Evolutionary conservation across 2,329 filamentous ascomycete species (phyloP).

Genomic region (Aspergillus intermedius): DNA sequence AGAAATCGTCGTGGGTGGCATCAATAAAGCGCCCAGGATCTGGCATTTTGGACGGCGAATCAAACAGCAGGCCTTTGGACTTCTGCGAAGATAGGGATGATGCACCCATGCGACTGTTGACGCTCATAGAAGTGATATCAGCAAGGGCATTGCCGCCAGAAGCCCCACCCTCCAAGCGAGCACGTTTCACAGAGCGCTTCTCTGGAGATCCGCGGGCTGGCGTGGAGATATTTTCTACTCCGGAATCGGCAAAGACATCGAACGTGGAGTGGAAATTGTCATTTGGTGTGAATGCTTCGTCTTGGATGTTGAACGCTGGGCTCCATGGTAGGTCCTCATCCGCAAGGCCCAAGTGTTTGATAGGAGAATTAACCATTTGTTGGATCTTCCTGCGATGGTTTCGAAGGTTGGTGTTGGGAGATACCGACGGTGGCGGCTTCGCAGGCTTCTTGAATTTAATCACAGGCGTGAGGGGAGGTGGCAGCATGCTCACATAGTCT

Average conservation of each 20-base stretch:
- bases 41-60: constrained; percentile 35
- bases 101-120: constrained; percentile 29
- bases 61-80: constrained; percentile 27
- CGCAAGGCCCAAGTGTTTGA: constrained; percentile 40
- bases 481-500: constrained; percentile 53
- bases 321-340: constrained; percentile 41
- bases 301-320: constrained; percentile 46
- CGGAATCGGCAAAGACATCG: constrained; percentile 49
- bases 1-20: constrained; percentile 38
- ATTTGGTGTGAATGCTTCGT: constrained; percentile 36
- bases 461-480: constrained; percentile 73
- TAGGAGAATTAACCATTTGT: constrained; percentile 73
- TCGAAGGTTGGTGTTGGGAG: constrained; percentile 84
- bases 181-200: constrained; percentile 48
- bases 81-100: constrained; percentile 30
- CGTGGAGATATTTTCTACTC: constrained; percentile 32
- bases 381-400: constrained; percentile 79
- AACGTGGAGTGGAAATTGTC: constrained; percentile 45
- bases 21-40: constrained; percentile 29
- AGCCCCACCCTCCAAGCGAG: constrained; percentile 41
- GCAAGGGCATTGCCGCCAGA: constrained; percentile 47
- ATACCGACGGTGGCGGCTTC: constrained; percentile 67
- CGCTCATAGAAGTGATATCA: constrained; percentile 34
- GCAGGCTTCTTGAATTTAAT: constrained; percentile 69
- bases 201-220: constrained; percentile 47